A percentile compares a stretch with the other conserved stretches of the same genome.
Conservation (phyloP, 108 stramenopile genomes). For the Pseudonitzschia delicatissima region DNA sequence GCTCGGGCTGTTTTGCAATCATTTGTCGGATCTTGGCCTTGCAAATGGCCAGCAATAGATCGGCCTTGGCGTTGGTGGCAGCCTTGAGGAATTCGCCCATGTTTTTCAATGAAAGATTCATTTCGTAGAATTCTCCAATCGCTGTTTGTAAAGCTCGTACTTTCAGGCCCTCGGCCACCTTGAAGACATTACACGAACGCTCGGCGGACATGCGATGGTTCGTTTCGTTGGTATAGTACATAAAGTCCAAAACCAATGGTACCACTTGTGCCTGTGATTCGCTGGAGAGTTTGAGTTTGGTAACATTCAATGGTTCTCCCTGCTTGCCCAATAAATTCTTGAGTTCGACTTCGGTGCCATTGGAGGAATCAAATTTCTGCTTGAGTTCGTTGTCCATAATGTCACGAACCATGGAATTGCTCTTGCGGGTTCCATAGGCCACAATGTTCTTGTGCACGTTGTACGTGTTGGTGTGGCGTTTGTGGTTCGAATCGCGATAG, state of each 20-base stretch:
- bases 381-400: background rate
- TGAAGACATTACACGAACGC: slow-evolving; percentile 29
- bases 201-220: slow-evolving; percentile 32
- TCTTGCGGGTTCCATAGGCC: slow-evolving; percentile 33
- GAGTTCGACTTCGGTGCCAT: background rate
- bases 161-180: slow-evolving; percentile 25
- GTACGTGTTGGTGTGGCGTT: slow-evolving; percentile 16
- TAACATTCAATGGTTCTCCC: slow-evolving; percentile 3
- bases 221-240: slow-evolving; percentile 34
- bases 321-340: too few species aligned
- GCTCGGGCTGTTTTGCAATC: slow-evolving; percentile 33
- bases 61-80: slow-evolving; percentile 24
- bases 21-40: slow-evolving; percentile 35
- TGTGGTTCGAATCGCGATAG: background rate
- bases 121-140: slow-evolving; percentile 30
- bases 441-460: slow-evolving; percentile 35
- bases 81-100: slow-evolving; percentile 26
- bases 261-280: slow-evolving; percentile 28
- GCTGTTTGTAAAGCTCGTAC: slow-evolving; percentile 23
- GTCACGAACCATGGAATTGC: slow-evolving; percentile 10
- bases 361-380: background rate
- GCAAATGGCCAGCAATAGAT: slow-evolving; percentile 16
- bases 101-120: slow-evolving; percentile 29
- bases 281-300: slow-evolving; percentile 12
- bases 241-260: slow-evolving; percentile 35